phyloP scores from a whole-genome alignment of 2,329 filamentous ascomycete genomes.

The Aureobasidium pullulans region DNA sequence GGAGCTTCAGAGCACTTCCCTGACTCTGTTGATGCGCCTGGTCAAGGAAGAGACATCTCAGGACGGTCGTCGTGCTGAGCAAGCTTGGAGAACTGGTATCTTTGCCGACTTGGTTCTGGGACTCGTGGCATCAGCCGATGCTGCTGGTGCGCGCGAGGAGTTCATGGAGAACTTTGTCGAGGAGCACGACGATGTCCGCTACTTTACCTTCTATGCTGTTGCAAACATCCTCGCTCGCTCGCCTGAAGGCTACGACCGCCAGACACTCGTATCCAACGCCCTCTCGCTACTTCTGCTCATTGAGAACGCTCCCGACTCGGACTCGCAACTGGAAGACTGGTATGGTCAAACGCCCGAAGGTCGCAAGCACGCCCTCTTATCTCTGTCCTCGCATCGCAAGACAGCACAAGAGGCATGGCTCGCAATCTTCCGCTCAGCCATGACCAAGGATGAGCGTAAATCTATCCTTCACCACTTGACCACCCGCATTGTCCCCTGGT shows the following conservation, averaged over 20 bases:
- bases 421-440: conserved; percentile 59
- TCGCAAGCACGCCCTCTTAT: conserved; percentile 59
- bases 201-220: conserved; percentile 69
- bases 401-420: conserved; percentile 84
- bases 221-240: conserved; percentile 27
- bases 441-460: conserved; percentile 71
- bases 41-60: conserved; percentile 68
- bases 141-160: conserved; percentile 56
- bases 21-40: conserved; percentile 76
- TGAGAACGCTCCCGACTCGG: conserved; percentile 61
- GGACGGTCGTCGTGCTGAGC: conserved; percentile 42
- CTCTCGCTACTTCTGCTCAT: conserved; percentile 59
- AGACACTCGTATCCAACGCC: conserved; percentile 47
- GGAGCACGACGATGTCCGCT: conserved; percentile 76
- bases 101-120: conserved; percentile 58
- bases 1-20: conserved; percentile 57
- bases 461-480: conserved; percentile 67
- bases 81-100: conserved; percentile 57
- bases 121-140: conserved; percentile 52
- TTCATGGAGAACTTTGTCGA: conserved; percentile 74
- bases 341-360: conserved; percentile 59
- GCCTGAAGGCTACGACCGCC: conserved; percentile 19
- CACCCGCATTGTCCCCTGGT: conserved; percentile 78
- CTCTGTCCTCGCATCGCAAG: conserved; percentile 64
- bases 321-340: conserved; percentile 61